Percentiles rank a stretch among this genome's conserved stretches.
These are phyloP conservation scores for Cyclotella atomus DNA, from an alignment of 108 stramenopile genomes.

Conservation along the genomic window DNA sequence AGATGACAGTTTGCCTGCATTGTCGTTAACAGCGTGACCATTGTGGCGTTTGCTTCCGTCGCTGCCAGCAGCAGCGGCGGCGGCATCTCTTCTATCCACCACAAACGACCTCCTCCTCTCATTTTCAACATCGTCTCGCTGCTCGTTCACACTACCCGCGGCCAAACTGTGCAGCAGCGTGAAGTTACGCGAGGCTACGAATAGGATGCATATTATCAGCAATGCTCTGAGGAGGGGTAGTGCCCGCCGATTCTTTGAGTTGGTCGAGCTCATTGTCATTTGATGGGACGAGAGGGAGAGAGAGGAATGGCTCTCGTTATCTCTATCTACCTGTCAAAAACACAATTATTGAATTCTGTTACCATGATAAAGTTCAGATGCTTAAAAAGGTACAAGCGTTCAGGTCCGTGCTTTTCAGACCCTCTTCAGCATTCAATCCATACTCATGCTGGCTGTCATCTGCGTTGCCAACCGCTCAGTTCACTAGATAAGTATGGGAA, in stretches of 20 bases:
- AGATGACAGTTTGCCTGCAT: not conserved
- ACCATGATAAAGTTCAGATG: too few species aligned
- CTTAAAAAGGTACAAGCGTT: too few species aligned
- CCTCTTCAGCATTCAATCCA: too few species aligned
- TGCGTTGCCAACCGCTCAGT: too few species aligned
- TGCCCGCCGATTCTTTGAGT: not conserved
- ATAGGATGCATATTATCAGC: not conserved
- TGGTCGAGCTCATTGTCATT: too few species aligned
- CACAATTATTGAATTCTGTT: too few species aligned
- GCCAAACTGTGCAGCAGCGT: not conserved
- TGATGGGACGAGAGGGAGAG: too few species aligned
- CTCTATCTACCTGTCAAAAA: too few species aligned
- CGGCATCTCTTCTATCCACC: not conserved
- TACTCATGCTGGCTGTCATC: too few species aligned
- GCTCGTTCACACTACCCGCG: not conserved
- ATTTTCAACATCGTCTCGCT: not conserved
- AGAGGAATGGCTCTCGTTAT: too few species aligned
- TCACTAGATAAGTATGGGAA: too few species aligned
- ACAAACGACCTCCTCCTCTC: slow-evolving; percentile 2
- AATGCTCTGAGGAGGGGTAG: not conserved
- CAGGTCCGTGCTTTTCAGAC: too few species aligned
- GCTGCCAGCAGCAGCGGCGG: not conserved
- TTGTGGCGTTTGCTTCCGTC: not conserved
- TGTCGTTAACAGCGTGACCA: not conserved
- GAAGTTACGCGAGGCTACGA: not conserved